Base-by-base conservation (phyloP, 1,284 basidiomycete genomes). In the Malassezia japonica region DNA sequence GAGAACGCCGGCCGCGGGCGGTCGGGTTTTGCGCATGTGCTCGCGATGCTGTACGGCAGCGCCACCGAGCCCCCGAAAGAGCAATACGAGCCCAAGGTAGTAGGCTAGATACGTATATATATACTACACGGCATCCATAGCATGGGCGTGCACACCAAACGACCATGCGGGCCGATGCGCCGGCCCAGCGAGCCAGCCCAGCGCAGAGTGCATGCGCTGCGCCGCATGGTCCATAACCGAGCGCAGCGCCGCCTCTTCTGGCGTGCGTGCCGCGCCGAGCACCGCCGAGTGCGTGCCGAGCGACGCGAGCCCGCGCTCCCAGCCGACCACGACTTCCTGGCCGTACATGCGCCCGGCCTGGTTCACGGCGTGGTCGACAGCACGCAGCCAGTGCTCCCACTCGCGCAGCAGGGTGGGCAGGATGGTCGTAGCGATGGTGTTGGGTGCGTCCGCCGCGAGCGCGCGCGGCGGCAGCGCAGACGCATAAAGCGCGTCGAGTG, bases 281-380 rank as follows among this genome's bases (percentile, higher is more conserved):
- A 21, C 5, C 20, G 45, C 4, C 7, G 38, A 25, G 16, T 8
- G 1, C 3, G 27, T 24, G 20, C 46, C 34, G 12, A 60, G 43
- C 28, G 52, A 42, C 13, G 61, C 60, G 15, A 70, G 38, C 0
- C 46, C 55, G 9, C 64, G 53, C 6, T 56, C 56, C 67, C 67
- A 70, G 9, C 52, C 44, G 3, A 61, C 37, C 18, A 70, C 63
- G 3, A 62, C 48, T 20, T 70, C 67, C 35, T 64, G 60, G 18
- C 56, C 56, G 44, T 67, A 70, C 62, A 70, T 70, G n/a, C 64
- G 50, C 4, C 64, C 67, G 6, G 68, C 60, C 0, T 54, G 47
- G 36, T 70, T 70, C 25, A 70, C 66, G 4, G 58, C 60, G 20
- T 47, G 58, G 27, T 61, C 60, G 15, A 70, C 18, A 3, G 52